Percentiles rank a stretch among this genome's conserved stretches.
Conservation (phyloP, 2,329 filamentous ascomycete species). For the Xylariaceae sp. region DNA sequence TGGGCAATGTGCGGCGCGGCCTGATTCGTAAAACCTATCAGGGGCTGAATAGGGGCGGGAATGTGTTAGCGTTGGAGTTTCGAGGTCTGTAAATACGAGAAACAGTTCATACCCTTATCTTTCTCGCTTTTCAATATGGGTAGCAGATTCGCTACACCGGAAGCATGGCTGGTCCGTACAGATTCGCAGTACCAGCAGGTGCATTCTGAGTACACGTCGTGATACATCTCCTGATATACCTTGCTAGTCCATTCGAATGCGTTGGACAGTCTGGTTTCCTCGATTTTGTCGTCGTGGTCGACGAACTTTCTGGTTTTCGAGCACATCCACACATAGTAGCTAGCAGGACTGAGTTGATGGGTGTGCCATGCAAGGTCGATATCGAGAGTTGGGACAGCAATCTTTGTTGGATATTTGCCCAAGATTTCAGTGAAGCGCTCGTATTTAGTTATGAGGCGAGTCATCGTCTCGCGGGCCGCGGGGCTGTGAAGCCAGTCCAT, state of each 20-base stretch:
- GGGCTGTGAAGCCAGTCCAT: constrained; percentile 78
- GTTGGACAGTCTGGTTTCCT: constrained; percentile 58
- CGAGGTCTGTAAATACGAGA: neutral
- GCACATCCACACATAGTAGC: constrained; percentile 59
- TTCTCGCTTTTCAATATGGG: constrained; percentile 45
- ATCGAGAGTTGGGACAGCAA: constrained; percentile 67
- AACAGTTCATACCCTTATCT: constrained; percentile 31
- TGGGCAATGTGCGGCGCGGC: constrained; percentile 46
- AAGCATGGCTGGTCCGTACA: constrained; percentile 54
- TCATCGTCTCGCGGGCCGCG: constrained; percentile 58
- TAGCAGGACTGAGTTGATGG: constrained; percentile 63
- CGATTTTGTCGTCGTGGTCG: constrained; percentile 81
- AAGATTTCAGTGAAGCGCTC: constrained; percentile 60
- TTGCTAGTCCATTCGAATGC: constrained; percentile 71
- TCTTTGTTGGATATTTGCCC: constrained; percentile 39
- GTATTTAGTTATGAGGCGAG: constrained; percentile 61
- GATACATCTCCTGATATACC: constrained; percentile 60
- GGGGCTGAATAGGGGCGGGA: constrained; percentile 27
- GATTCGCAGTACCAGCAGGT: constrained; percentile 83
- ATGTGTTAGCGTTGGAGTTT: neutral
- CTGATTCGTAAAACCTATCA: constrained; percentile 47
- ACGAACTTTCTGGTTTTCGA: constrained; percentile 54
- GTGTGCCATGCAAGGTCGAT: constrained; percentile 78
- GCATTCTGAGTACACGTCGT: constrained; percentile 69
- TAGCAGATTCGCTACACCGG: constrained; percentile 43